Conservation (phyloP, 768 basidiomycete species). For the Lactifluus piperatus region DNA sequence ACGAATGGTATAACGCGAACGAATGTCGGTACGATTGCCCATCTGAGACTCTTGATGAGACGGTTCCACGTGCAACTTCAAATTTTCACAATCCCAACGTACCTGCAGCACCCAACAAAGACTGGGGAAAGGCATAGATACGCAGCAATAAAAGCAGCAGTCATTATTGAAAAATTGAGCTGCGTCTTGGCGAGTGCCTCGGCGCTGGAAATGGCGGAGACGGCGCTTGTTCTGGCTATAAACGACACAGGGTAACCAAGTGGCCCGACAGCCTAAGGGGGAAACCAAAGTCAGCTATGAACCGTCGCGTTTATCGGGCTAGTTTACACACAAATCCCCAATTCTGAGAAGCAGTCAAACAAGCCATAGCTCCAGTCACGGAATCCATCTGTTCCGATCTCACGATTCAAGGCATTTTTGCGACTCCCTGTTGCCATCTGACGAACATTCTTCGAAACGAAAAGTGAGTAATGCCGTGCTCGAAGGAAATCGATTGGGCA, state of each 20-base stretch:
- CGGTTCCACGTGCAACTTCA: neutral
- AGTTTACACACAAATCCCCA: constrained; percentile 23
- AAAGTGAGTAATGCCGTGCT: neutral
- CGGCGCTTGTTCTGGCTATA: constrained; percentile 36
- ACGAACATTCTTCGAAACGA: neutral
- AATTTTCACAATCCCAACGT: neutral
- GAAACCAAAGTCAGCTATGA: neutral
- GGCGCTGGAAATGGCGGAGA: constrained; percentile 30
- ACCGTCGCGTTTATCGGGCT: neutral
- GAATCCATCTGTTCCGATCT: constrained; percentile 23
- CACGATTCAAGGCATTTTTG: constrained; percentile 24
- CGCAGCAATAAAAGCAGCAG: constrained; percentile 31
- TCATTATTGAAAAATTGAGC: constrained; percentile 30
- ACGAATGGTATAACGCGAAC: constrained; percentile 38
- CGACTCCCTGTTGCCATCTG: constrained; percentile 3
- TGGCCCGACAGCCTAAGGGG: constrained; percentile 29
- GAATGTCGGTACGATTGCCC: constrained; percentile 32
- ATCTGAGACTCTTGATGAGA: constrained; percentile 25
- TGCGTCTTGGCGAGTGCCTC: constrained; percentile 32
- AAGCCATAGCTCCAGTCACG: constrained; percentile 29
- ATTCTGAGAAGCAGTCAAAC: constrained; percentile 22
- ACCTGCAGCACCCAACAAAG: constrained; percentile 37
- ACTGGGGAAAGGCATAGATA: constrained; percentile 28
- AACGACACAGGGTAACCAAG: constrained; percentile 35
- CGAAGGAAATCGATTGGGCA: neutral